Percentiles rank a stretch among this genome's conserved stretches.
phyloP scores from a whole-genome alignment of 805 yeast genomes.

The Scheffersomyces lignosus region DNA sequence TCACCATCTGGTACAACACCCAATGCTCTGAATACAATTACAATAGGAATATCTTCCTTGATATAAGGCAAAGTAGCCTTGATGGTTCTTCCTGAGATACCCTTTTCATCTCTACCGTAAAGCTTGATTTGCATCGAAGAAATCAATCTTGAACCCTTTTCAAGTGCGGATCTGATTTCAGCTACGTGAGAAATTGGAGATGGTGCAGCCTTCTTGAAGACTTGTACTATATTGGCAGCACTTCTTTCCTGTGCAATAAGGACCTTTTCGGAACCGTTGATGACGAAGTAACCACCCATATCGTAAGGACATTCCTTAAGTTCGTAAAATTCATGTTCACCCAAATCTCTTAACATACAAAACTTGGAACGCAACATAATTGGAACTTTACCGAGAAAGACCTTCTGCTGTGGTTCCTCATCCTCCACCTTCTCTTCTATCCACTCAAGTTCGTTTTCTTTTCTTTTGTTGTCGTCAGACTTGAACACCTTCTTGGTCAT shows the following conservation, averaged over 20 bases:
- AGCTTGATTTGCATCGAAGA: slow-evolving; percentile 92
- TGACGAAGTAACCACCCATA: slow-evolving; percentile 99
- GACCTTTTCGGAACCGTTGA: slow-evolving; percentile 97
- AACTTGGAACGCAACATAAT: slow-evolving; percentile 96
- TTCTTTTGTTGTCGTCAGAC: slow-evolving; percentile 67
- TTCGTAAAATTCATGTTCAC: slow-evolving; percentile 91
- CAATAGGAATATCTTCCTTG: slow-evolving; percentile 95
- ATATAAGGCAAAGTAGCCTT: slow-evolving; percentile 96
- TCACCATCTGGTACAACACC: slow-evolving; percentile 99
- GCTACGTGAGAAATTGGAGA: slow-evolving; percentile 96
- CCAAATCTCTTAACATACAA: slow-evolving; percentile 86
- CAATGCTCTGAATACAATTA: slow-evolving; percentile 93
- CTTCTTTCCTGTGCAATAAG: slow-evolving; percentile 98
- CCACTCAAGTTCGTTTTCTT: slow-evolving; percentile 46
- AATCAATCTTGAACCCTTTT: slow-evolving; percentile 94
- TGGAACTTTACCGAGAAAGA: slow-evolving; percentile 95
- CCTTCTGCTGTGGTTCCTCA: slow-evolving; percentile 67
- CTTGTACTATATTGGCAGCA: slow-evolving; percentile 98
- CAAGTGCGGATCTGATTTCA: slow-evolving; percentile 94
- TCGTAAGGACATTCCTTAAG: slow-evolving; percentile 98
- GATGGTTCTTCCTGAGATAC: slow-evolving; percentile 74
- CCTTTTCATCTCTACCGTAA: slow-evolving; percentile 76
- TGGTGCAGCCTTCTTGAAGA: slow-evolving; percentile 95
- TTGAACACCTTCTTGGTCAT: slow-evolving; percentile 88
- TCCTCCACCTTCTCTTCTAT: slow-evolving; percentile 52